Conservation (phyloP, 176 grass and related monocot genomes). For the Cenchrus purpureus region DNA sequence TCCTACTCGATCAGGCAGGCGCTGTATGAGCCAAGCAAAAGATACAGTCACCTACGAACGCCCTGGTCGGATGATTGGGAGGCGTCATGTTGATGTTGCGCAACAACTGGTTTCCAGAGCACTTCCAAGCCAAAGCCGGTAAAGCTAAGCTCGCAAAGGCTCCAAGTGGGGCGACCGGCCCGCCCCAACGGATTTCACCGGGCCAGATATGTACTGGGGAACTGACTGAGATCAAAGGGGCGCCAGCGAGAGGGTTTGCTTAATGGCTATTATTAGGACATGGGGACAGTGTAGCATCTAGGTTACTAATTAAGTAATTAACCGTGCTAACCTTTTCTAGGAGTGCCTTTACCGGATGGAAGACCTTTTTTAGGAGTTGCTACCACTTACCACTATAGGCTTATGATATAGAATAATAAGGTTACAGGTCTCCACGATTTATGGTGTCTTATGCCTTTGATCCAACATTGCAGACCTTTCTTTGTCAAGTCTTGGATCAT, state of each 20-base stretch:
- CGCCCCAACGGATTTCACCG: neutral
- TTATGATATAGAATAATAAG: too few species aligned
- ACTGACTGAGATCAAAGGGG: slow-evolving; percentile 1
- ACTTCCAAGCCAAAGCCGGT: neutral
- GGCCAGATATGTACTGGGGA: slow-evolving; percentile 36
- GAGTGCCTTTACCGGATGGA: too few species aligned
- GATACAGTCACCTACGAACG: neutral
- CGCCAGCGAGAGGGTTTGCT: neutral
- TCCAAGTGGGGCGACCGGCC: neutral
- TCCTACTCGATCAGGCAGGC: too few species aligned
- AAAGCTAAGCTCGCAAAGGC: neutral
- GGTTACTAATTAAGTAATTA: too few species aligned
- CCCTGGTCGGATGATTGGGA: neutral
- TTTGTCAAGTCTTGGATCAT: neutral
- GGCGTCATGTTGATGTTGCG: neutral
- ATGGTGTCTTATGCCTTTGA: too few species aligned
- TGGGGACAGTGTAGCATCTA: neutral
- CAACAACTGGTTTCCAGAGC: neutral
- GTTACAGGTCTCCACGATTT: too few species aligned
- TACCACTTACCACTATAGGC: too few species aligned
- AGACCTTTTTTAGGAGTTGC: too few species aligned
- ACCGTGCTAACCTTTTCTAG: too few species aligned
- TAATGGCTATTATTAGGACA: neutral
- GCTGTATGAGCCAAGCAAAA: neutral
- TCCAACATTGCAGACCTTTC: too few species aligned